These are phyloP conservation scores for Sphaerulina vaccinii DNA, from an alignment of 2,329 filamentous ascomycete genomes.

Conservation along the genomic window DNA sequence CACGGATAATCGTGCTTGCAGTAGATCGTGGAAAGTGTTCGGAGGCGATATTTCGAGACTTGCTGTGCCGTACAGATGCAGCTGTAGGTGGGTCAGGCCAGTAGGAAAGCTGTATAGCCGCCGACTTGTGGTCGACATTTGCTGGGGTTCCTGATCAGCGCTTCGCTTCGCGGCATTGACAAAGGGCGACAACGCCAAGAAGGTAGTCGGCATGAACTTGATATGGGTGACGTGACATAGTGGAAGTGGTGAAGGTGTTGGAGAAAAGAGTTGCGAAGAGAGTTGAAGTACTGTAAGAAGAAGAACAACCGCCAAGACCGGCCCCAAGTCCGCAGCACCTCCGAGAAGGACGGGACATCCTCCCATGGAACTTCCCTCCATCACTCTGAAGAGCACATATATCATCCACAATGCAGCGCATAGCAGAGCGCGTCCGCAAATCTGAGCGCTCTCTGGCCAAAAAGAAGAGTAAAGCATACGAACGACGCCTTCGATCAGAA, in stretches of 20 bases:
- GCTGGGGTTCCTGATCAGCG: not conserved
- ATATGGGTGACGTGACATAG: not conserved
- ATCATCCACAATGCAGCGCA: constrained; percentile 21
- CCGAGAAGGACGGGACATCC: no score
- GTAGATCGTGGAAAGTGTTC: not conserved
- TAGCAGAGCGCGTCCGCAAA: constrained; percentile 18
- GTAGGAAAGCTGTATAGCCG: constrained; percentile 9
- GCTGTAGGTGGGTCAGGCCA: constrained; percentile 2
- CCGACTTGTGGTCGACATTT: not conserved
- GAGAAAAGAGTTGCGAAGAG: not conserved
- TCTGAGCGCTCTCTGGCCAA: constrained; percentile 14
- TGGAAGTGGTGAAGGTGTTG: not conserved
- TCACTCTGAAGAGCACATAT: not conserved
- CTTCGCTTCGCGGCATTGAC: constrained; percentile 2
- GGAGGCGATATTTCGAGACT: not conserved
- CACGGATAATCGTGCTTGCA: not conserved
- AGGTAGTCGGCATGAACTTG: not conserved
- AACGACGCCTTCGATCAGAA: constrained; percentile 24
- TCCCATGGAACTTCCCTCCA: not conserved
- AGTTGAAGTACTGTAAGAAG: not conserved
- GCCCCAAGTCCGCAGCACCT: not conserved
- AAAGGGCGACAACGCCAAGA: not conserved
- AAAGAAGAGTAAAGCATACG: constrained; percentile 11
- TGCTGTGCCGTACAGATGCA: constrained; percentile 11
- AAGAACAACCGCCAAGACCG: not conserved